Evolutionary conservation across 305 asterid genomes (phyloP).

Genomic region (Solanum hybrid): DNA sequence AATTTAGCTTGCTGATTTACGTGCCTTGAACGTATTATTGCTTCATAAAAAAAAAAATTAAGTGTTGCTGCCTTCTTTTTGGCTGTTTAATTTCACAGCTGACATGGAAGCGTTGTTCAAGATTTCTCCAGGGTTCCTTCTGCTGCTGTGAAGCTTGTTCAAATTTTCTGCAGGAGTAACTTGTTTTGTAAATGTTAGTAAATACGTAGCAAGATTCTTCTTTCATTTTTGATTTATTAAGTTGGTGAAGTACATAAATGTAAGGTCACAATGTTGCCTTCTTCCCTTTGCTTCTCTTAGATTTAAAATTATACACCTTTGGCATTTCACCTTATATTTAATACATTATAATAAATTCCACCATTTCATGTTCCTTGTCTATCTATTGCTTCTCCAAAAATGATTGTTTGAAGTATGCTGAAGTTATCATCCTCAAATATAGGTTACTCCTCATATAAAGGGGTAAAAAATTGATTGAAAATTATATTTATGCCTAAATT

Average conservation of each 20-base stretch:
- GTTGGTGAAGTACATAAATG: neutral
- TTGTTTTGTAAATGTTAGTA: neutral
- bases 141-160: slow-evolving; percentile 4
- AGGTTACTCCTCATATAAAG: neutral
- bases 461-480: neutral
- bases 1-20: neutral
- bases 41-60: neutral
- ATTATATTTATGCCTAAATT: neutral
- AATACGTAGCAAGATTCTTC: neutral
- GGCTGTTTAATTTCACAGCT: neutral
- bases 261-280: neutral
- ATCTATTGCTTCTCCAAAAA: neutral
- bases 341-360: neutral
- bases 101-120: neutral
- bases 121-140: slow-evolving; percentile 1
- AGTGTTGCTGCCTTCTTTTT: neutral
- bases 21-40: neutral
- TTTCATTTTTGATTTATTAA: neutral
- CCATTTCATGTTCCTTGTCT: neutral
- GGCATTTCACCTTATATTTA: neutral
- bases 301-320: neutral
- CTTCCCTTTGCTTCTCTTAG: neutral
- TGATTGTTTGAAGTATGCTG: neutral
- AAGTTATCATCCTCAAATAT: neutral
- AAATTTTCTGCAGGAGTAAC: neutral